Evolutionary conservation across 2,329 filamentous ascomycete species (phyloP), one percentile per base, ranked within the genome.

Genomic region (Diaporthe vexans): DNA sequence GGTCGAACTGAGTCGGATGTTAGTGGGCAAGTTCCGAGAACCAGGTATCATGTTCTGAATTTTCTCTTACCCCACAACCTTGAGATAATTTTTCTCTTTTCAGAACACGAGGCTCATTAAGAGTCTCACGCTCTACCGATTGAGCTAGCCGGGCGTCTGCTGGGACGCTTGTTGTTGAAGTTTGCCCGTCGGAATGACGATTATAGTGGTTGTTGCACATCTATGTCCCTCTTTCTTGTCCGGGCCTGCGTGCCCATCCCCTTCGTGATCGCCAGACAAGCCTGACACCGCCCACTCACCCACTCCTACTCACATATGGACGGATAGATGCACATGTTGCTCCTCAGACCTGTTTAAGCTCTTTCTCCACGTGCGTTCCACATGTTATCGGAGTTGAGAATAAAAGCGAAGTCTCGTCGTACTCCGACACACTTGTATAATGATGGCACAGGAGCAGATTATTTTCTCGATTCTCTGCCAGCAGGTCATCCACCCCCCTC

Each of bases 101-200:
- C 57, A 71, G 69, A 71, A 71, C 43, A 43, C 24, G 43, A 72
- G 46, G 33, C 46, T 46, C 70, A 2, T 88, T 89, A 89, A 90
- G 91, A 92, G 91, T 92, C 90, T 91, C 88, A 92, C 90, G 90
- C 90, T 92, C 91, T 92, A 92, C 89, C 88, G 88, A 91, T 91
- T 91, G 89, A 91, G 89, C 89, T 91, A 91, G 86, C 88, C 87
- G 85, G 87, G 87, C 87, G 71, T 61, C 74, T 35, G 11, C 10
- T 13, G 4, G 63, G 65, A 43, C 74, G 71, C 65, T 59, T 67
- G 61, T 46, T 7, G 61, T 35, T 24, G 61, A 29, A 52, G 5
- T 37, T 21, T 2, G n/a, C 19, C 37, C 11, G 37, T 13, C 40
- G 40, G 40, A 19, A 43, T 43, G 40, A 13, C 40, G 19, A 21